Percentiles rank a stretch among this genome's conserved stretches.
These are phyloP conservation scores for Asclepias syriaca DNA, from an alignment of 257 asterid genomes.

Conservation along the genomic window DNA sequence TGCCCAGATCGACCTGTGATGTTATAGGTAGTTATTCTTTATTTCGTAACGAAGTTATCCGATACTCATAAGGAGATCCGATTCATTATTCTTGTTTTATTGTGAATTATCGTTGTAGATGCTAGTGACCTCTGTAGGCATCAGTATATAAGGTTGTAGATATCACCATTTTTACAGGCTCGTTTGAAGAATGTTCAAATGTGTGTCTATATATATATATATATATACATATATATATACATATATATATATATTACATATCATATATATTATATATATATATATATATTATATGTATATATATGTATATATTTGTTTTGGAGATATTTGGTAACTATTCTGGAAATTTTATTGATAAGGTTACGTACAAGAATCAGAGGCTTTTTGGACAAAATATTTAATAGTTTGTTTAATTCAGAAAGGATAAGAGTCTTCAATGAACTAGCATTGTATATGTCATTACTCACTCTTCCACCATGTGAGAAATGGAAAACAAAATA, in stretches of 20 bases:
- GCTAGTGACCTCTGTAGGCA: not conserved
- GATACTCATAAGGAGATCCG: not conserved
- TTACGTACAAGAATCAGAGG: not conserved
- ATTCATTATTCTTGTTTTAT: not conserved
- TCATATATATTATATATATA: too few species aligned
- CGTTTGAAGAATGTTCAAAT: not conserved
- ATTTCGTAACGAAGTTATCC: not conserved
- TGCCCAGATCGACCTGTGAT: constrained; percentile 63
- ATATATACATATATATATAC: too few species aligned
- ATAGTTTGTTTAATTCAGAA: not conserved
- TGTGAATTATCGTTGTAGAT: not conserved
- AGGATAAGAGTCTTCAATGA: not conserved
- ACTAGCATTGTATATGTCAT: not conserved
- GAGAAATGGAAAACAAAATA: not conserved
- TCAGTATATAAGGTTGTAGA: not conserved
- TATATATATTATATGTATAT: too few species aligned
- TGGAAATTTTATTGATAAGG: not conserved
- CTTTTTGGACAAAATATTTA: not conserved
- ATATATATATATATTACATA: too few species aligned
- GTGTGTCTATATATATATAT: not conserved
- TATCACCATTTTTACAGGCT: not conserved
- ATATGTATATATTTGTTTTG: not conserved
- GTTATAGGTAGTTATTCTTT: constrained; percentile 27
- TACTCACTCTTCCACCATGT: not conserved
- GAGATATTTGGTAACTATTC: not conserved